These are phyloP conservation scores for Rhododendron griersonianum DNA, from an alignment of 148 eudicot species.

Conservation along the genomic window DNA sequence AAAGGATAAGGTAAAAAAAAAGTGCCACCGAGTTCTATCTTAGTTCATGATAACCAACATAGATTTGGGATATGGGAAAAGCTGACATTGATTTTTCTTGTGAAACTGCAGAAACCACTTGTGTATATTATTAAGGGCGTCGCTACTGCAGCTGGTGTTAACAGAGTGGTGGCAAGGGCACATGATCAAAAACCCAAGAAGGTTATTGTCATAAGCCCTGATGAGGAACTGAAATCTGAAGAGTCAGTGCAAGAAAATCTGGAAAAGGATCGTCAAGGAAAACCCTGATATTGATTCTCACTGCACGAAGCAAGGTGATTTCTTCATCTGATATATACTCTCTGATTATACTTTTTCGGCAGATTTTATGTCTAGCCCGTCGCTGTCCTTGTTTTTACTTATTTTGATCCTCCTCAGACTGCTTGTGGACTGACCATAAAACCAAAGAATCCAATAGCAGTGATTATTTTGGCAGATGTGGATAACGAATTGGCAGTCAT, in stretches of 20 bases:
- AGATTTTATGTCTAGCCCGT: neutral
- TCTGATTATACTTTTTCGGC: neutral
- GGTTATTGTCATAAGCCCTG: constrained; percentile 34
- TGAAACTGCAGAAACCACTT: constrained; percentile 23
- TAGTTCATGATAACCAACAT: neutral
- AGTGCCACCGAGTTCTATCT: neutral
- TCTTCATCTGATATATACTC: neutral
- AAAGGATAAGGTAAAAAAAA: constrained; percentile 38
- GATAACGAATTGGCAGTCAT: constrained; percentile 69
- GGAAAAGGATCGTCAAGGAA: constrained; percentile 31
- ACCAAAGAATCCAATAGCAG: constrained; percentile 36
- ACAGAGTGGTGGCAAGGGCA: constrained; percentile 6
- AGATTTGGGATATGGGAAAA: too few relatives aligned
- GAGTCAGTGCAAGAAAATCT: constrained; percentile 25
- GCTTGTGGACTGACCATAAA: constrained; percentile 49
- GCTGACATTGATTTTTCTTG: neutral
- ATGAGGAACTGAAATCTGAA: neutral
- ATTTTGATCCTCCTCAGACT: constrained; percentile 25
- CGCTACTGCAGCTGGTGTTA: neutral
- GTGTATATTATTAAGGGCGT: constrained; percentile 16
- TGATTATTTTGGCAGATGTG: constrained; percentile 50
- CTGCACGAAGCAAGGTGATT: constrained; percentile 72
- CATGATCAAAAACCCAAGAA: constrained; percentile 23
- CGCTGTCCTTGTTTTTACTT: neutral
- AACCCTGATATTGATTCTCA: constrained; percentile 55